A percentile compares a stretch with the other conserved stretches of the same genome.
Conservation (phyloP, 768 basidiomycete genomes). For the Collybia nuda region DNA sequence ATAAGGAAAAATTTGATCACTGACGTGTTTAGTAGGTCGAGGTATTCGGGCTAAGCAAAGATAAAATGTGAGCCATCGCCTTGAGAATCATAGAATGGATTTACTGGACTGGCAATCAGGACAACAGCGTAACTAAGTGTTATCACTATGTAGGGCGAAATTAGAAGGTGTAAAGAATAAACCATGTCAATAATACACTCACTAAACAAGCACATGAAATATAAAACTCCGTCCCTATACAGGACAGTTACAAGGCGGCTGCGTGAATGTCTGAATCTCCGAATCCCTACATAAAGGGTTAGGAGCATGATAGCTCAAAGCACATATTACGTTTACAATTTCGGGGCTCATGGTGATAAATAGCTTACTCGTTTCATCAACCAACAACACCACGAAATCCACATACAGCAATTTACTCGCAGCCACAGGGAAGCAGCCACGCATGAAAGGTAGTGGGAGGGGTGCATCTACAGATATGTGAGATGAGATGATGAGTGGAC, state of each 20-base stretch:
- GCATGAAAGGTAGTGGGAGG: no score
- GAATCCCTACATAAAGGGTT: slow-evolving; percentile 4
- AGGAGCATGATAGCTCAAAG: slow-evolving; percentile 5
- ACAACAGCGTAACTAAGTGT: neutral
- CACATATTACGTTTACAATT: no score
- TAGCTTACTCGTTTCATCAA: no score
- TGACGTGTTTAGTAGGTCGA: no score
- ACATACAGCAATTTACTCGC: no score
- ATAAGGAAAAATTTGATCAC: no score
- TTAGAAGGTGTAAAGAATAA: neutral
- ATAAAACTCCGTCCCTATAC: slow-evolving; percentile 9
- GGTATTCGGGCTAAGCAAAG: no score
- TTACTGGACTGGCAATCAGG: neutral
- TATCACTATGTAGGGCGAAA: neutral
- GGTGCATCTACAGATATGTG: neutral
- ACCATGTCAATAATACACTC: neutral
- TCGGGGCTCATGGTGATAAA: no score
- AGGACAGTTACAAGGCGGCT: neutral
- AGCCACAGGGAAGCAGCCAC: no score
- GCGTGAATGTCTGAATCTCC: slow-evolving; percentile 4
- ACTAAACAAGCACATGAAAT: slow-evolving; percentile 7
- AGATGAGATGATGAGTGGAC: neutral
- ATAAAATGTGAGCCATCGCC: no score
- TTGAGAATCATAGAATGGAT: neutral
- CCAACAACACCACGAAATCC: no score